A percentile compares a stretch with the other conserved stretches of the same genome.
Evolutionary conservation across 2,329 filamentous ascomycete genomes (phyloP).

Genomic region (Colletotrichum sublineola): DNA sequence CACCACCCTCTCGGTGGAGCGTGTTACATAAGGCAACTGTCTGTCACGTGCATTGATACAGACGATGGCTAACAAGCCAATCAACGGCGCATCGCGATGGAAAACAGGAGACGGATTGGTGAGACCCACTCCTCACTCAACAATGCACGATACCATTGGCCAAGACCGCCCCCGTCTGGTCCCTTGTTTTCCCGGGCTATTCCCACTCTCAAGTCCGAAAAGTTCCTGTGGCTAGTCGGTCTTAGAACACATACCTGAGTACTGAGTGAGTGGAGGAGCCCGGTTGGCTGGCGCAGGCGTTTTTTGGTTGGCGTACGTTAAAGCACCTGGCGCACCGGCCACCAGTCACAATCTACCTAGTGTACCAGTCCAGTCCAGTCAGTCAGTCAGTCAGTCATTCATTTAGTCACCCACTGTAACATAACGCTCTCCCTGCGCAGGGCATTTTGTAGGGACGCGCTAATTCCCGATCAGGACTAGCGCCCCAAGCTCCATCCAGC

Average conservation of each 20-base stretch:
- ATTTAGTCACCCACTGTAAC: neutral
- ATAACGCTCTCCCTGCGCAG: conserved; percentile 39
- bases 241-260: neutral
- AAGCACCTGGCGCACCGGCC: conserved; percentile 21
- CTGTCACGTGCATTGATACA: neutral
- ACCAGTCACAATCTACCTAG: conserved; percentile 23
- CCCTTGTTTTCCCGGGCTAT: conserved; percentile 41
- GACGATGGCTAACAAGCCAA: conserved; percentile 1
- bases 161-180: neutral
- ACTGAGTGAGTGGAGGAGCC: conserved; percentile 5
- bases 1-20: no score
- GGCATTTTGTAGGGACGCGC: conserved; percentile 44
- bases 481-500: conserved; percentile 50
- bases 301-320: conserved; percentile 4
- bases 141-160: conserved; percentile 17
- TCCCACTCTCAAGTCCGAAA: conserved; percentile 39
- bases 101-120: neutral
- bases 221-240: conserved; percentile 32
- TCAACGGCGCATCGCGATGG: neutral
- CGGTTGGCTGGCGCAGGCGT: conserved; percentile 9
- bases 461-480: conserved; percentile 50
- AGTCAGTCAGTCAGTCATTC: no score
- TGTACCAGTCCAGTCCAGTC: no score
- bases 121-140: neutral
- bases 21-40: neutral